Percentiles rank a stretch among this genome's conserved stretches.
Conservation (phyloP, 345 rosid genomes). For the Eucalyptus guilfoylei region DNA sequence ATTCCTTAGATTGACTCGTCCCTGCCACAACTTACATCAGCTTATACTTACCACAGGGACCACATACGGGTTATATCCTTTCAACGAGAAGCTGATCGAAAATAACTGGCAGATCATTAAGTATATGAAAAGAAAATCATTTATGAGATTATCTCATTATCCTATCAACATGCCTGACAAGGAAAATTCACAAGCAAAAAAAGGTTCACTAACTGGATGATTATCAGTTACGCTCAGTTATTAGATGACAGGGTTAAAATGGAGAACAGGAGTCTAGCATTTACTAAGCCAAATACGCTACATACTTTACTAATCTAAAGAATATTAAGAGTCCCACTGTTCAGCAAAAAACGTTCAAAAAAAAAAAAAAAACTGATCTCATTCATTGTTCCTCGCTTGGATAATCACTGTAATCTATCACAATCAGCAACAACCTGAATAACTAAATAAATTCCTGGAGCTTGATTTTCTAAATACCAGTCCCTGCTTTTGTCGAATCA, state of each 20-base stretch:
- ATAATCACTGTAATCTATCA: not conserved
- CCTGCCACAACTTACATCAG: slow-evolving; percentile 24
- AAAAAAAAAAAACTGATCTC: not conserved
- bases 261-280: not conserved
- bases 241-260: not conserved
- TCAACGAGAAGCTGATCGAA: not conserved
- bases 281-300: not conserved
- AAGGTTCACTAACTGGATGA: not conserved
- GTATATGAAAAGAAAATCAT: not conserved
- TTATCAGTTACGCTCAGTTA: not conserved
- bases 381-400: not conserved
- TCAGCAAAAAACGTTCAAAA: not conserved
- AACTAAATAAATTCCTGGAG: not conserved
- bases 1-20: slow-evolving; percentile 54
- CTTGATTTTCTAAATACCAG: not conserved
- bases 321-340: not conserved
- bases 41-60: not conserved
- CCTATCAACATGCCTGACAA: not conserved
- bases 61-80: not conserved
- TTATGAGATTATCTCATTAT: not conserved
- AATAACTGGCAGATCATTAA: not conserved
- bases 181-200: not conserved
- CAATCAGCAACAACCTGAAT: not conserved
- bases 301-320: not conserved
- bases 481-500: not conserved